These are phyloP conservation scores for Linnemannia hyalina DNA, from an alignment of 192 early-diverging fungal genomes.

Conservation along the genomic window DNA sequence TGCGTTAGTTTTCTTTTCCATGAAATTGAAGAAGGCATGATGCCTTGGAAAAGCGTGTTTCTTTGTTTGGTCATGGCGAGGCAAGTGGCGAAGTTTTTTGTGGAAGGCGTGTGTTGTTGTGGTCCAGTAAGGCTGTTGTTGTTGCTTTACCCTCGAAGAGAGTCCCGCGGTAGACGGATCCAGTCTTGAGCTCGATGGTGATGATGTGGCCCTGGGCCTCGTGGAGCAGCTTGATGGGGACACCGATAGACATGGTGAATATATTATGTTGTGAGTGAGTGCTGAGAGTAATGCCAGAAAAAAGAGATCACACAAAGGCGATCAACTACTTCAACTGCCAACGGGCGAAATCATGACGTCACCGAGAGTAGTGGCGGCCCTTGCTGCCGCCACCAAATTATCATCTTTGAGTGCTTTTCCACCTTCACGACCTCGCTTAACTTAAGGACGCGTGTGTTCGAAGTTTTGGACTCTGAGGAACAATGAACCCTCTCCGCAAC, in stretches of 20 bases:
- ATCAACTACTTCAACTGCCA: background rate
- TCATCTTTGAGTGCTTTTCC: too few species aligned
- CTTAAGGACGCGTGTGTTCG: too few species aligned
- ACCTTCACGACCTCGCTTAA: too few species aligned
- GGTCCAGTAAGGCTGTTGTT: background rate
- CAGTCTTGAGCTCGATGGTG: conserved; percentile 95
- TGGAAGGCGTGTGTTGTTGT: background rate
- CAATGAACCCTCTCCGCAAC: too few species aligned
- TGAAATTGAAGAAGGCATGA: background rate
- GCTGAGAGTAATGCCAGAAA: conserved; percentile 1
- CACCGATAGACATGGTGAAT: conserved; percentile 85
- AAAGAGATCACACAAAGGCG: conserved; percentile 2
- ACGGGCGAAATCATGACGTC: background rate
- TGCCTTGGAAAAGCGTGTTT: background rate
- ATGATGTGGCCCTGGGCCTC: conserved; percentile 98
- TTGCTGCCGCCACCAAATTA: background rate
- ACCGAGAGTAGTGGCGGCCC: background rate
- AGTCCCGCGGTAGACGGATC: conserved; percentile 93
- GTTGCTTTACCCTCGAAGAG: conserved; percentile 81
- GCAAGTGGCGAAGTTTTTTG: conserved; percentile 1
- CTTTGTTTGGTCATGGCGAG: background rate
- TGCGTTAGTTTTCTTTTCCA: background rate
- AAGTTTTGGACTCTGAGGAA: too few species aligned
- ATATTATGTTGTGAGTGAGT: background rate
- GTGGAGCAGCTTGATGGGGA: conserved; percentile 96